Evolutionary conservation across 2,329 filamentous ascomycete genomes (phyloP).

Genomic region (Lizonia empirigonia): DNA sequence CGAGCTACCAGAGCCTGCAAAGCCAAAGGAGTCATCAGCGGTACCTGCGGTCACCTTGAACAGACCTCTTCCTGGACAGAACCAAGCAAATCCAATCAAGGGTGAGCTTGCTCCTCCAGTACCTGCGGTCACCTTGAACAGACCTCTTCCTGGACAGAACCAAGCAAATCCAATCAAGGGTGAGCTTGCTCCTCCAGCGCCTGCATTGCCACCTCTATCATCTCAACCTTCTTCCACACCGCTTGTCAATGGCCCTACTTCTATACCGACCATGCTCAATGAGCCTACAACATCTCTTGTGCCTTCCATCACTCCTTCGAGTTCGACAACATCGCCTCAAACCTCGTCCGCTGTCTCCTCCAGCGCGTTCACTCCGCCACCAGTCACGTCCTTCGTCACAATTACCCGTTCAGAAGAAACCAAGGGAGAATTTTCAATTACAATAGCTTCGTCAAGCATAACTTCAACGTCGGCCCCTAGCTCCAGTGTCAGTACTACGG

Average conservation of each 20-base stretch:
- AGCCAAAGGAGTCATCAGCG: background rate
- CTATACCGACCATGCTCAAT: background rate
- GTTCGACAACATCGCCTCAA: background rate
- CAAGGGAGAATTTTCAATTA: background rate
- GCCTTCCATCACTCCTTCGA: background rate
- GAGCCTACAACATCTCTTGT: background rate
- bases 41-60: background rate
- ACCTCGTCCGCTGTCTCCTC: background rate
- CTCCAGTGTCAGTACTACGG: background rate
- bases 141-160: constrained; percentile 11
- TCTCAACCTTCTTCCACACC: background rate
- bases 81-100: constrained; percentile 2
- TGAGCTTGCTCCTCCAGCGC: background rate
- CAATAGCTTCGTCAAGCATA: background rate
- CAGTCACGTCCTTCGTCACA: constrained; percentile 5
- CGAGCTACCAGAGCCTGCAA: background rate
- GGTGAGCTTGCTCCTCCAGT: background rate
- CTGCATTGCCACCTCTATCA: background rate
- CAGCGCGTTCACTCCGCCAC: background rate
- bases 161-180: constrained; percentile 1
- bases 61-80: constrained; percentile 10
- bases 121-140: constrained; percentile 1
- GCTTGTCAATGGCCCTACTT: background rate
- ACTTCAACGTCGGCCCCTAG: background rate
- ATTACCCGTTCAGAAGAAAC: constrained; percentile 3